phyloP scores from a whole-genome alignment of 1,284 basidiomycete genomes.

The Cystobasidium sp. region DNA sequence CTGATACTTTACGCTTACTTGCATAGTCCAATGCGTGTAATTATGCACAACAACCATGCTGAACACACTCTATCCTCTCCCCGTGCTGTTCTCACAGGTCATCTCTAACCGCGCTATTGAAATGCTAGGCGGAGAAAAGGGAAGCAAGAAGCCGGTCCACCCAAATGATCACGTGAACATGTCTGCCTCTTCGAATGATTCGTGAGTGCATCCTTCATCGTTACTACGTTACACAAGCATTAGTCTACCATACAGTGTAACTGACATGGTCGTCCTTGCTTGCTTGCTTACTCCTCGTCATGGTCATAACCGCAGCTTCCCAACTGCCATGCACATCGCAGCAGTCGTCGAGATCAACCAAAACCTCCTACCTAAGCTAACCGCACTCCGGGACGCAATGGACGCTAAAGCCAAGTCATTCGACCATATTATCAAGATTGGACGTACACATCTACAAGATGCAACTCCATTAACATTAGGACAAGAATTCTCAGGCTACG shows the following conservation, averaged over 20 bases:
- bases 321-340: constrained; percentile 98
- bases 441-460: constrained; percentile 94
- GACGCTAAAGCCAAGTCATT: constrained; percentile 80
- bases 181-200: constrained; percentile 99
- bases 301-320: constrained; percentile 70
- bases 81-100: constrained; percentile 64
- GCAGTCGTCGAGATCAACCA: constrained; percentile 86
- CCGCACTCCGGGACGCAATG: constrained; percentile 80
- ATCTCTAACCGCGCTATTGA: constrained; percentile 99
- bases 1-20: not conserved
- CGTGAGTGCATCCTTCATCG: constrained; percentile 61
- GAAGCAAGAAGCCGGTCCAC: constrained; percentile 96
- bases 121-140: constrained; percentile 90
- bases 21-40: not conserved
- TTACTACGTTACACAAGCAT: not conserved
- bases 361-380: constrained; percentile 82
- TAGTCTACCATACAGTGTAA: not conserved
- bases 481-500: constrained; percentile 98
- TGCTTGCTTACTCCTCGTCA: not conserved
- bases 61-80: not conserved
- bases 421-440: constrained; percentile 95
- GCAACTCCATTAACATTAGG: constrained; percentile 97
- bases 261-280: not conserved
- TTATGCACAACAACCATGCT: not conserved
- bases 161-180: constrained; percentile 99